These are phyloP conservation scores for Chrysopogon serrulatus DNA, from an alignment of 176 grass and related monocot species.

Conservation along the genomic window DNA sequence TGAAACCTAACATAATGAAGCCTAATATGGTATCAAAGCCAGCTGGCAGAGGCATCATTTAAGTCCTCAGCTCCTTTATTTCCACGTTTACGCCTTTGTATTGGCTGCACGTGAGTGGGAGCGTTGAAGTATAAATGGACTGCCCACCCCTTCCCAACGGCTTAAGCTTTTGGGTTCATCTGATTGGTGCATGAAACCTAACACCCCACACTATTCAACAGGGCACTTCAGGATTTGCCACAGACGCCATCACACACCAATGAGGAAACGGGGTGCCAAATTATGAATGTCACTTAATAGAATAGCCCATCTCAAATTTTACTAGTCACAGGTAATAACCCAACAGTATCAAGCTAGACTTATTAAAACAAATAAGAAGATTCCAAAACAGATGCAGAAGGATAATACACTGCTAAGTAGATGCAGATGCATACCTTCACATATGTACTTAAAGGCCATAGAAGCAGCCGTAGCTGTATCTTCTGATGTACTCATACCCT, in stretches of 20 bases:
- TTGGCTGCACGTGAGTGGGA: not conserved
- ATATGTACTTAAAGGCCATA: conserved; percentile 98
- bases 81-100: not conserved
- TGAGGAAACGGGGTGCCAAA: not conserved
- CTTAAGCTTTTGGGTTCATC: not conserved
- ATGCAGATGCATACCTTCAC: conserved; percentile 76
- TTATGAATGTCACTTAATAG: not conserved
- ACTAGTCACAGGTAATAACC: conserved; percentile 8
- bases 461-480: conserved; percentile 81
- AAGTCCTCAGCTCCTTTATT: not conserved
- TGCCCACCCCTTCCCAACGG: not conserved
- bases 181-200: not conserved
- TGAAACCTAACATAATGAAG: not conserved
- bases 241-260: not conserved
- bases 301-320: not conserved
- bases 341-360: not conserved
- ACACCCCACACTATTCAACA: not conserved
- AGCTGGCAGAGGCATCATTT: not conserved
- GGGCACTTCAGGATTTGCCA: not conserved
- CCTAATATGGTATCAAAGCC: not conserved
- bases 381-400: not conserved
- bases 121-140: not conserved
- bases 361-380: not conserved
- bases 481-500: conserved; percentile 83
- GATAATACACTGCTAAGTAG: not conserved